Evolutionary conservation across 768 basidiomycete genomes (phyloP).

Genomic region (Strobilomyces dryophilus): DNA sequence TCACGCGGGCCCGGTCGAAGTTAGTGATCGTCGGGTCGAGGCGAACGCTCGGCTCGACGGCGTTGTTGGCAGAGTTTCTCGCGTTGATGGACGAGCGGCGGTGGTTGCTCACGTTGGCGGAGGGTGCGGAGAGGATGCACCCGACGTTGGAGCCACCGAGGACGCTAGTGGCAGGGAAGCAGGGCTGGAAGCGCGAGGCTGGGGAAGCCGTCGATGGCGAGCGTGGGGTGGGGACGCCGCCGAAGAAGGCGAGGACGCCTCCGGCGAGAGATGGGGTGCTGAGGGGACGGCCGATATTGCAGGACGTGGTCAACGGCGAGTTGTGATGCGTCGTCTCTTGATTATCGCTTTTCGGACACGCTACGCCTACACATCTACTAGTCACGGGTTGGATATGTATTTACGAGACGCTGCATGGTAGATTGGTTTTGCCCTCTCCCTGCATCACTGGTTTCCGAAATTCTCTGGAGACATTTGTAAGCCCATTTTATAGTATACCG

Average conservation of each 20-base stretch:
- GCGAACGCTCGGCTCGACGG: conserved; percentile 59
- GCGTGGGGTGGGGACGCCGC: conserved; percentile 12
- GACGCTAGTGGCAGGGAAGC: conserved; percentile 8
- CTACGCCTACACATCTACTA: too few species aligned
- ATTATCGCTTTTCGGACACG: too few species aligned
- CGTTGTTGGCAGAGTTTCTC: conserved; percentile 73
- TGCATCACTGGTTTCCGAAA: too few species aligned
- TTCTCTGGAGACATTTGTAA: too few species aligned
- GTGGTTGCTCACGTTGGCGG: conserved; percentile 67
- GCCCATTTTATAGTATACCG: too few species aligned
- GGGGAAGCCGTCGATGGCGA: background rate
- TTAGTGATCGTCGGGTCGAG: conserved; percentile 88
- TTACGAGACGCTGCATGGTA: too few species aligned
- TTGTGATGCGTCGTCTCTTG: conserved; percentile 5
- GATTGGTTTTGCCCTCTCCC: too few species aligned
- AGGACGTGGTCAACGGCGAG: conserved; percentile 52
- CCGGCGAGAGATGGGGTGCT: conserved; percentile 40
- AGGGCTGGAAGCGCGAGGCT: conserved; percentile 10
- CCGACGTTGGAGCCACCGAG: conserved; percentile 24
- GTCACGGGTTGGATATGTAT: too few species aligned
- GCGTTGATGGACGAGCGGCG: conserved; percentile 61
- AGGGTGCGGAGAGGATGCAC: conserved; percentile 53
- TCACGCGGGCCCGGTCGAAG: conserved; percentile 90
- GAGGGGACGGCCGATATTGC: conserved; percentile 54
- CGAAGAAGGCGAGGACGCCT: conserved; percentile 36